Evolutionary conservation across 2,329 filamentous ascomycete species (phyloP).

Genomic region (Neonectria magnoliae): DNA sequence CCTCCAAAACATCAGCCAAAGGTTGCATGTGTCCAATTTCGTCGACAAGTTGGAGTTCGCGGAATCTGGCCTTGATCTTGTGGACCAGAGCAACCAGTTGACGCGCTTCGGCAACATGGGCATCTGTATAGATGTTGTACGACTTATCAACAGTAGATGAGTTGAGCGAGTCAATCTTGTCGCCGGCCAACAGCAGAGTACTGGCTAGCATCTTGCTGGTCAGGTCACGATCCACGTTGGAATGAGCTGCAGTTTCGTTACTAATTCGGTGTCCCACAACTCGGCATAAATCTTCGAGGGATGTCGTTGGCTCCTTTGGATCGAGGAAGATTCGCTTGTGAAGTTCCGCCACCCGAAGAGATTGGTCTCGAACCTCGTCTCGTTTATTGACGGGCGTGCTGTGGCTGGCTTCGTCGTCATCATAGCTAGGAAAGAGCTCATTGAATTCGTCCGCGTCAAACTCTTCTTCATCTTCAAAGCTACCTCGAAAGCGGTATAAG

Average conservation of each 20-base stretch:
- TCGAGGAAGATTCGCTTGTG: slow-evolving; percentile 66
- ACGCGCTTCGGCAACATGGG: slow-evolving; percentile 79
- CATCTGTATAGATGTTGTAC: slow-evolving; percentile 91
- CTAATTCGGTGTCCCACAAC: slow-evolving; percentile 53
- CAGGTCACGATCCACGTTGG: slow-evolving; percentile 47
- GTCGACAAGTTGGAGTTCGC: slow-evolving; percentile 72
- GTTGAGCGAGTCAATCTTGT: slow-evolving; percentile 60
- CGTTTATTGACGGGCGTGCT: slow-evolving; percentile 44
- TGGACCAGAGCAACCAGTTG: slow-evolving; percentile 76
- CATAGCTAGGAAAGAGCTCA: slow-evolving; percentile 83
- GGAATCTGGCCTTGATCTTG: slow-evolving; percentile 77
- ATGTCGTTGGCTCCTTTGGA: slow-evolving; percentile 51
- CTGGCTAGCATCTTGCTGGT: slow-evolving; percentile 71
- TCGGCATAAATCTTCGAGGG: slow-evolving; percentile 57
- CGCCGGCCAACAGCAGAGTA: slow-evolving; percentile 71
- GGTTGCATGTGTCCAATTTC: slow-evolving; percentile 79
- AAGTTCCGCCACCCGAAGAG: slow-evolving; percentile 68
- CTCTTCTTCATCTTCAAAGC: slow-evolving; percentile 79
- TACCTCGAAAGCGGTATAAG: slow-evolving; percentile 85
- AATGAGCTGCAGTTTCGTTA: slow-evolving; percentile 41
- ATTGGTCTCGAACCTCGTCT: slow-evolving; percentile 62
- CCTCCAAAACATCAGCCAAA: slow-evolving; percentile 78
- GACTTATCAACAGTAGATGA: slow-evolving; percentile 50
- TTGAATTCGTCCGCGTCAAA: slow-evolving; percentile 78
- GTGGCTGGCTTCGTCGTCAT: slow-evolving; percentile 60